A percentile compares a stretch with the other conserved stretches of the same genome.
Evolutionary conservation across 2,329 filamentous ascomycete species (phyloP).

Genomic region (Fusarium euwallaceae): DNA sequence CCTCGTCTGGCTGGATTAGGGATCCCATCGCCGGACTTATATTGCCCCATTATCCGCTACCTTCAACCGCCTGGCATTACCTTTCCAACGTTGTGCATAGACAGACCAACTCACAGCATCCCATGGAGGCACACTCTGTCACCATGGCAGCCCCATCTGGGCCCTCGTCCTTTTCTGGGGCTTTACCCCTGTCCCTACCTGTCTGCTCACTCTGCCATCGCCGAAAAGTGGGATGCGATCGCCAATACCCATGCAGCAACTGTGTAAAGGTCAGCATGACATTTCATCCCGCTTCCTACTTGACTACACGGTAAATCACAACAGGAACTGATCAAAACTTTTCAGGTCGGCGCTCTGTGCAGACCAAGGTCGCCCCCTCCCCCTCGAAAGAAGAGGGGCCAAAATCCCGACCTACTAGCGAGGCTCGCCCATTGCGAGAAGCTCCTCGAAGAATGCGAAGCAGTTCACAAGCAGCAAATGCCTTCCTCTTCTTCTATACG

Average conservation of each 20-base stretch:
- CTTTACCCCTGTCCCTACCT: neutral
- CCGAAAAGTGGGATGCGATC: neutral
- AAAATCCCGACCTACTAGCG: neutral
- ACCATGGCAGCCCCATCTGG: neutral
- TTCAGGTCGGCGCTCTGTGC: neutral
- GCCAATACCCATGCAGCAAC: neutral
- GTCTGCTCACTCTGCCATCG: neutral
- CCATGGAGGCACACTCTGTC: neutral
- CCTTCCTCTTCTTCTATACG: neutral
- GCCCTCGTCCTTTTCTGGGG: neutral
- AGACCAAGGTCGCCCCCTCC: neutral
- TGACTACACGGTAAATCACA: accelerated
- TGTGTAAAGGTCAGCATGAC: neutral
- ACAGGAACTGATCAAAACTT: neutral
- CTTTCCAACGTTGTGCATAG: neutral
- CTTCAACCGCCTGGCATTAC: no score
- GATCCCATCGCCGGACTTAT: neutral
- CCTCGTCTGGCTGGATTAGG: neutral
- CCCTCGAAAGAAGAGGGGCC: neutral
- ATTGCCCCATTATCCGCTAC: neutral
- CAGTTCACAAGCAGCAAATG: neutral
- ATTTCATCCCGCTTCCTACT: neutral
- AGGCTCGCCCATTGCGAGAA: neutral
- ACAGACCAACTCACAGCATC: neutral
- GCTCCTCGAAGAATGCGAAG: neutral